phyloP scores from a whole-genome alignment of 352 stramenopile species.

The Albugo candida region DNA sequence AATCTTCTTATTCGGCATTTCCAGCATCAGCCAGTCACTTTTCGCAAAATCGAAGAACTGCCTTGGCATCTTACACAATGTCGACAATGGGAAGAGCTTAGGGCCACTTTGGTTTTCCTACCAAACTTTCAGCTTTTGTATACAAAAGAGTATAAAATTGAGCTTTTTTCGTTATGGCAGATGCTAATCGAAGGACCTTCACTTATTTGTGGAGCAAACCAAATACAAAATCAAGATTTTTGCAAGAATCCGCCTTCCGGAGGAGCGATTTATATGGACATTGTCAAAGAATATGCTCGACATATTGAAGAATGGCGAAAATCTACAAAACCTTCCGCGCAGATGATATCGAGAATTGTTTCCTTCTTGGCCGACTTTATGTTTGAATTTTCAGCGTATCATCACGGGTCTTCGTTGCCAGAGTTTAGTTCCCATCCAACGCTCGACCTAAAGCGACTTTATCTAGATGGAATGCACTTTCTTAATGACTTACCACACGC shows the following conservation, averaged over 20 bases:
- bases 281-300: constrained; percentile 83
- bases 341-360: constrained; percentile 46
- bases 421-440: constrained; percentile 46
- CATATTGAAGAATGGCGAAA: constrained; percentile 78
- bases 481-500: constrained; percentile 29
- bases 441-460: constrained; percentile 45
- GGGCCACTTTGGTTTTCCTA: constrained; percentile 75
- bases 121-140: constrained; percentile 85
- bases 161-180: constrained; percentile 85
- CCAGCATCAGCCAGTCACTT: constrained; percentile 56
- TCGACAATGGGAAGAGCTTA: constrained; percentile 71
- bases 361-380: constrained; percentile 80
- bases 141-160: constrained; percentile 71
- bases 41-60: constrained; percentile 72
- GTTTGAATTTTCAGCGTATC: constrained; percentile 72
- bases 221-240: constrained; percentile 4
- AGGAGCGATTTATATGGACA: constrained; percentile 69
- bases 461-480: constrained; percentile 57
- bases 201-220: constrained; percentile 20
- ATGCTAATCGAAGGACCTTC: constrained; percentile 61
- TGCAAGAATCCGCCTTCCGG: constrained; percentile 14
- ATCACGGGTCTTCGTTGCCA: constrained; percentile 19
- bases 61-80: constrained; percentile 86
- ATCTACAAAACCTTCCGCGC: constrained; percentile 43
- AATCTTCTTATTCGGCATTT: constrained; percentile 76